Evolutionary conservation across 2,329 filamentous ascomycete genomes (phyloP).

Genomic region (Aspergillus novofumigatus): DNA sequence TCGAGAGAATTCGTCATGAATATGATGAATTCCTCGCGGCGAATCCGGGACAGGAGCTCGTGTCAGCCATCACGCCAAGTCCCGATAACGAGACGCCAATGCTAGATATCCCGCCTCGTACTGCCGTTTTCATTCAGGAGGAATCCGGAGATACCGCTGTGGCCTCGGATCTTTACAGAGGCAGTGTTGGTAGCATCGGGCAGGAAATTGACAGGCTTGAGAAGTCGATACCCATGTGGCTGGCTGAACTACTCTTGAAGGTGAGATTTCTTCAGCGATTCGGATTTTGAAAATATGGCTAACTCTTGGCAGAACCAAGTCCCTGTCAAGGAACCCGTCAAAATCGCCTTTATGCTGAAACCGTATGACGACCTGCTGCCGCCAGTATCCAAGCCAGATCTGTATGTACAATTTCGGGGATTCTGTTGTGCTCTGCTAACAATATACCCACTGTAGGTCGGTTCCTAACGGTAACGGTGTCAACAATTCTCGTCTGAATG

Average conservation of each 20-base stretch:
- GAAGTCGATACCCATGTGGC: conserved; percentile 82
- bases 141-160: conserved; percentile 60
- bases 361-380: conserved; percentile 74
- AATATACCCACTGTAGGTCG: conserved; percentile 11
- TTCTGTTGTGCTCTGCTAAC: conserved; percentile 1
- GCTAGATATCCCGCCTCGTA: conserved; percentile 45
- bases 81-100: conserved; percentile 43
- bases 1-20: conserved; percentile 43
- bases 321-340: conserved; percentile 84
- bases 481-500: conserved; percentile 84
- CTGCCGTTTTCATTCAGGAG: conserved; percentile 62
- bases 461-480: conserved; percentile 21
- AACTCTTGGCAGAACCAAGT: conserved; percentile 61
- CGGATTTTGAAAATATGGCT: background rate
- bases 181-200: conserved; percentile 74
- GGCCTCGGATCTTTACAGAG: conserved; percentile 82
- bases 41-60: conserved; percentile 35
- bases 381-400: conserved; percentile 68
- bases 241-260: conserved; percentile 77
- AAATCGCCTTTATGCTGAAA: conserved; percentile 89
- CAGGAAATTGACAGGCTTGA: conserved; percentile 78
- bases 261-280: conserved; percentile 37
- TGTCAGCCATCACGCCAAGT: conserved; percentile 41
- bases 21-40: conserved; percentile 42
- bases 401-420: conserved; percentile 39